Percentiles rank a stretch among this genome's conserved stretches.
phyloP scores from a whole-genome alignment of 2,329 filamentous ascomycete species.

The Ophiostoma perfectum region DNA sequence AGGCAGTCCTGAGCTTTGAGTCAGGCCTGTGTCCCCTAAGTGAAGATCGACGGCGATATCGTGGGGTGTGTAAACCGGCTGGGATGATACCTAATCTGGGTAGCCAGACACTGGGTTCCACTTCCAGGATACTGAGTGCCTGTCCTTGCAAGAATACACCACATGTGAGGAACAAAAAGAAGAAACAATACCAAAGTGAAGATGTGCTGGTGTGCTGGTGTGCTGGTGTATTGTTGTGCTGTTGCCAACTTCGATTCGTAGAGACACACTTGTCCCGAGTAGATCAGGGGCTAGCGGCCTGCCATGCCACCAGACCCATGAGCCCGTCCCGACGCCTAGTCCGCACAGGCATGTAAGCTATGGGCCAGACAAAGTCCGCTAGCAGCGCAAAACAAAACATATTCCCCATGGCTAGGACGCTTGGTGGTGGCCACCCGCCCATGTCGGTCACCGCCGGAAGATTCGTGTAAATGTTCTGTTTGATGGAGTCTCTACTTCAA shows the following conservation, averaged over 20 bases:
- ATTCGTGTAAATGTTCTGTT: neutral
- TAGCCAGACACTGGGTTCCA: conserved; percentile 32
- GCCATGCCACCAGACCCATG: conserved; percentile 18
- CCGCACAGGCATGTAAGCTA: conserved; percentile 3
- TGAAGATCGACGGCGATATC: conserved; percentile 35
- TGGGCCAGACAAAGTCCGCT: conserved; percentile 9
- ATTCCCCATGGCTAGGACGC: conserved; percentile 18
- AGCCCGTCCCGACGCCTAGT: conserved; percentile 21
- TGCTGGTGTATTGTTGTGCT: neutral
- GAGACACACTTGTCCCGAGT: conserved; percentile 6
- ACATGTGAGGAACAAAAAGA: conserved; percentile 7
- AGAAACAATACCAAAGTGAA: neutral
- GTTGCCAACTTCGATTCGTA: conserved; percentile 15
- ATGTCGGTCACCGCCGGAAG: conserved; percentile 22
- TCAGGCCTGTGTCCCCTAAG: conserved; percentile 16
- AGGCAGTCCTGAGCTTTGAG: neutral
- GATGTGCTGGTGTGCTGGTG: too few species aligned
- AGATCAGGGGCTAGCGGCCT: conserved; percentile 9
- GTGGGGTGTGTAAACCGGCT: conserved; percentile 32
- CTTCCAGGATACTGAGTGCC: conserved; percentile 30
- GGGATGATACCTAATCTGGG: conserved; percentile 30
- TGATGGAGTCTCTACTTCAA: neutral
- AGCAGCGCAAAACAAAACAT: neutral
- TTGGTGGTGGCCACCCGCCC: conserved; percentile 21
- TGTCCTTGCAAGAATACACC: conserved; percentile 19